These are phyloP conservation scores for Pythium aphanidermatum DNA, from an alignment of 352 stramenopile genomes.

Conservation along the genomic window DNA sequence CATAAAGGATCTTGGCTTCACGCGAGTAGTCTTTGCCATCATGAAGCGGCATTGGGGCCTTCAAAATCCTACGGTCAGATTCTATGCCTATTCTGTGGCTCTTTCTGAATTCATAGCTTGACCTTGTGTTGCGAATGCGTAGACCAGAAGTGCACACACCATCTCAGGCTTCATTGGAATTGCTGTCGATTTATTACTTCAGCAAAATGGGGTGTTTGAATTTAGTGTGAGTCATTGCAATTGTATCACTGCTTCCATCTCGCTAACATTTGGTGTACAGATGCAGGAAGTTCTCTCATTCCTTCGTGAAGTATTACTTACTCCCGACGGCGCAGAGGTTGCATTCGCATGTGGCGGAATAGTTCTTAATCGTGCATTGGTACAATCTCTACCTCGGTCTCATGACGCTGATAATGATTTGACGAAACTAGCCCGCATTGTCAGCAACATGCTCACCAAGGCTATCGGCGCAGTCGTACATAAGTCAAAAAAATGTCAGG, in stretches of 20 bases:
- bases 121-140: background rate
- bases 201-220: background rate
- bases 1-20: conserved; percentile 34
- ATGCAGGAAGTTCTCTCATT: conserved; percentile 62
- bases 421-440: background rate
- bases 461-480: conserved; percentile 1
- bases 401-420: background rate
- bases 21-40: conserved; percentile 52
- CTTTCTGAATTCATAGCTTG: too few species aligned
- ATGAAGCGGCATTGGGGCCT: conserved; percentile 42
- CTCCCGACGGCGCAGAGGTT: conserved; percentile 37
- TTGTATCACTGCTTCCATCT: background rate
- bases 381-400: background rate
- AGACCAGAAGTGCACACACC: conserved; percentile 28
- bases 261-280: conserved; percentile 14
- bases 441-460: conserved; percentile 2
- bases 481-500: background rate
- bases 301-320: conserved; percentile 44
- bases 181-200: conserved; percentile 36
- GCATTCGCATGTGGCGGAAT: conserved; percentile 45
- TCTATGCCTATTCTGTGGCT: background rate
- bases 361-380: conserved; percentile 23
- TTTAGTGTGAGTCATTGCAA: background rate
- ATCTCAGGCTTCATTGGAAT: conserved; percentile 60
- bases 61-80: conserved; percentile 3